Evolutionary conservation across 768 basidiomycete genomes (phyloP).

Genomic region (Rhizopogon vinicolor): DNA sequence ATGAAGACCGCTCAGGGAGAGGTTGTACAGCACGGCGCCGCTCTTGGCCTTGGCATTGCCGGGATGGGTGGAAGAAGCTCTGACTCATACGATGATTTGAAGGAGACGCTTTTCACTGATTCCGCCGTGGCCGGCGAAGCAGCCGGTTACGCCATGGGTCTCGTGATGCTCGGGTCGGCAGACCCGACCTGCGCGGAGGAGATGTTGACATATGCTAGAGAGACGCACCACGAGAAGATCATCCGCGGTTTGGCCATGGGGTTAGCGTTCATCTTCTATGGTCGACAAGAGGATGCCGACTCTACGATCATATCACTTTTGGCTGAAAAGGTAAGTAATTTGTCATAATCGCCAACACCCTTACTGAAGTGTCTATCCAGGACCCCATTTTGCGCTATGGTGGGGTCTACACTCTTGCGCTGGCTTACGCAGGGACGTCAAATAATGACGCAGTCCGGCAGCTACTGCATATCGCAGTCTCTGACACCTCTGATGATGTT

Average conservation of each 20-base stretch:
- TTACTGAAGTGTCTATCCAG: slow-evolving; percentile 35
- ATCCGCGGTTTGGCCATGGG: slow-evolving; percentile 94
- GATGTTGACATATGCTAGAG: slow-evolving; percentile 94
- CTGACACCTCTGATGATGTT: slow-evolving; percentile 97
- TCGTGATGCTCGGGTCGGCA: slow-evolving; percentile 96
- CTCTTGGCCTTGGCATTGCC: slow-evolving; percentile 92
- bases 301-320: slow-evolving; percentile 72
- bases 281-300: slow-evolving; percentile 89
- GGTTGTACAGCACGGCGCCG: slow-evolving; percentile 95
- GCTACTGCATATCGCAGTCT: slow-evolving; percentile 93
- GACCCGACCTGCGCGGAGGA: slow-evolving; percentile 77
- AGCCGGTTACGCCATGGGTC: slow-evolving; percentile 94
- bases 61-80: slow-evolving; percentile 89
- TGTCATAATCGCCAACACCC: neutral
- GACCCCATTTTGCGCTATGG: slow-evolving; percentile 97
- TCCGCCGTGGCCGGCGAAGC: slow-evolving; percentile 96
- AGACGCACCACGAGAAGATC: slow-evolving; percentile 99
- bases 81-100: slow-evolving; percentile 90
- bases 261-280: slow-evolving; percentile 88
- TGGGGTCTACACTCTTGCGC: slow-evolving; percentile 92
- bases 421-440: slow-evolving; percentile 95
- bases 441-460: slow-evolving; percentile 91
- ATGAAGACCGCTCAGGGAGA: slow-evolving; percentile 75
- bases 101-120: slow-evolving; percentile 86
- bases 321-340: slow-evolving; percentile 70